Evolutionary conservation across 2,329 filamentous ascomycete species (phyloP).

Genomic region (Corinectria fuckeliana): DNA sequence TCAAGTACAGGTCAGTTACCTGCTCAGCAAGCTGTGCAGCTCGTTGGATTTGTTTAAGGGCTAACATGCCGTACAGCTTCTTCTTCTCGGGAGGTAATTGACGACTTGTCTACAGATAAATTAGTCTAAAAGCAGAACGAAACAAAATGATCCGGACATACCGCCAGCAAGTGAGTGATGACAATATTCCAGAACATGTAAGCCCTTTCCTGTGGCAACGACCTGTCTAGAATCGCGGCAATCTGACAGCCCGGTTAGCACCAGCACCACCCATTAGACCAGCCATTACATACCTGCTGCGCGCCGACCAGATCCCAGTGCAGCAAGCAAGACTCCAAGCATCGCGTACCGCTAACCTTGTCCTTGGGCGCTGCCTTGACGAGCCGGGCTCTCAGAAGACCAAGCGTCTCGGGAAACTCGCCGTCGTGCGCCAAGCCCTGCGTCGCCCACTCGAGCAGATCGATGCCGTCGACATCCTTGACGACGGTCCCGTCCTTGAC

Average conservation of each 20-base stretch:
- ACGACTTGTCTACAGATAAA: slow-evolving; percentile 48
- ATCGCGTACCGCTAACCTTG: slow-evolving; percentile 49
- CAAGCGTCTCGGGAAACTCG: slow-evolving; percentile 56
- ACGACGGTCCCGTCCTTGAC: slow-evolving; percentile 54
- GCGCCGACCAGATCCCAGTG: slow-evolving; percentile 63
- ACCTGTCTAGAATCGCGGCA: slow-evolving; percentile 59
- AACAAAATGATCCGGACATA: slow-evolving; percentile 40
- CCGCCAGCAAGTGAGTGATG: slow-evolving; percentile 60
- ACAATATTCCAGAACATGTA: slow-evolving; percentile 63
- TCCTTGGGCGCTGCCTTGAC: slow-evolving; percentile 61
- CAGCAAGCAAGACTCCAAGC: slow-evolving; percentile 59
- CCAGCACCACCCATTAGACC: no score
- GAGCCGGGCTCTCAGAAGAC: slow-evolving; percentile 55
- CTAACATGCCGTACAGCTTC: slow-evolving; percentile 58
- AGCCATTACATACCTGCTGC: slow-evolving; percentile 54
- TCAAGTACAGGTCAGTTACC: slow-evolving; percentile 35
- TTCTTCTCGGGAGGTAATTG: slow-evolving; percentile 57
- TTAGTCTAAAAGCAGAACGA: slow-evolving; percentile 12
- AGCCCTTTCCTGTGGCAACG: slow-evolving; percentile 54
- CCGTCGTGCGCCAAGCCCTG: slow-evolving; percentile 45
- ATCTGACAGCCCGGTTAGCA: slow-evolving; percentile 50
- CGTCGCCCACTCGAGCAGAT: slow-evolving; percentile 63
- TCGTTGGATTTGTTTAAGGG: slow-evolving; percentile 58
- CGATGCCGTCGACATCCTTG: slow-evolving; percentile 58
- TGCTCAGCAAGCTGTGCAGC: slow-evolving; percentile 55